phyloP scores from a whole-genome alignment of 2,329 filamentous ascomycete species.

The Coleophoma crateriformis region DNA sequence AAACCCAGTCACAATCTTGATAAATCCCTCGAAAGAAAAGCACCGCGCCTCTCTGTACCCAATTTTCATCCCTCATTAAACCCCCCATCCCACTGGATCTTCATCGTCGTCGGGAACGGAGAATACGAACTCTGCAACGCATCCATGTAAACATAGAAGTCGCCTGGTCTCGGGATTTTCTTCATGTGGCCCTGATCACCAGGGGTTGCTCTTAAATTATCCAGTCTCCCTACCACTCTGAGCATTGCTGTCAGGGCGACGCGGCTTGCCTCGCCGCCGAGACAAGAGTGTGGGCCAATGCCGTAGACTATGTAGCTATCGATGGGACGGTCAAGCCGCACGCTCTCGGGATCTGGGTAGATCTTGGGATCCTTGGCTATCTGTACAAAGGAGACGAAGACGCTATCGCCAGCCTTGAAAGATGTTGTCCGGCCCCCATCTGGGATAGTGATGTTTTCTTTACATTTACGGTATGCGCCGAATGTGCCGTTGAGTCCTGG shows the following conservation, averaged over 20 bases:
- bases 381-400: constrained; percentile 57
- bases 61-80: not conserved
- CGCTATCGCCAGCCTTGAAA: constrained; percentile 49
- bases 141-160: constrained; percentile 49
- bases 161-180: constrained; percentile 10
- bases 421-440: constrained; percentile 42
- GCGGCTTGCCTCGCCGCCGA: constrained; percentile 55
- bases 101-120: constrained; percentile 37
- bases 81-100: constrained; percentile 22
- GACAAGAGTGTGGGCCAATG: constrained; percentile 54
- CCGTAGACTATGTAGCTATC: constrained; percentile 61
- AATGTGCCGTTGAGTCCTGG: too few species aligned
- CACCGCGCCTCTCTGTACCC: too few species aligned
- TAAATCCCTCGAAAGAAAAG: too few species aligned
- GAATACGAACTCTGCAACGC: constrained; percentile 58
- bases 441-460: not conserved
- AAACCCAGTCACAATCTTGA: too few species aligned
- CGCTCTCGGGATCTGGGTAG: constrained; percentile 55
- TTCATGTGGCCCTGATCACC: constrained; percentile 28
- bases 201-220: constrained; percentile 12
- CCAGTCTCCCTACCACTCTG: constrained; percentile 17
- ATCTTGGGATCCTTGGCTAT: constrained; percentile 49
- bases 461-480: too few species aligned
- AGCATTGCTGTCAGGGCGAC: constrained; percentile 49
- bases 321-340: constrained; percentile 59